phyloP scores from a whole-genome alignment of 2,329 filamentous ascomycete genomes.

The Beauveria scarabaeidicola region DNA sequence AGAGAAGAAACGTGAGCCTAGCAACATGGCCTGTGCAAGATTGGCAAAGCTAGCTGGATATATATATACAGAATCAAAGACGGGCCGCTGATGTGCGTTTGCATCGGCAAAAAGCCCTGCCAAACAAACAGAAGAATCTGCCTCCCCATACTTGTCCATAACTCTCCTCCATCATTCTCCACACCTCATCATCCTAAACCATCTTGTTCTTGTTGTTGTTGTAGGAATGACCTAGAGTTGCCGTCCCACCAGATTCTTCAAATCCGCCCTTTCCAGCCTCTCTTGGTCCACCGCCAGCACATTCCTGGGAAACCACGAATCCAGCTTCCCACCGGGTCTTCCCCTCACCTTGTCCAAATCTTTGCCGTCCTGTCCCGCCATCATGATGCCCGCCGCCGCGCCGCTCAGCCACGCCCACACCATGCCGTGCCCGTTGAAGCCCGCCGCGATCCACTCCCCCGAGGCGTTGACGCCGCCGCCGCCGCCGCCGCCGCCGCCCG shows the following conservation, averaged over 20 bases:
- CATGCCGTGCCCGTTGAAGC: conserved; percentile 46
- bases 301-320: conserved; percentile 33
- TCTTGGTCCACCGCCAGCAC: conserved; percentile 22
- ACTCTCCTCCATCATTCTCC: not conserved
- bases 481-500: conserved; percentile 6
- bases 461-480: conserved; percentile 7
- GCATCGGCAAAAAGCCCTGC: conserved; percentile 13
- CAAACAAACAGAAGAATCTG: not conserved
- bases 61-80: not conserved
- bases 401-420: conserved; percentile 45
- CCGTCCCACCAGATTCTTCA: conserved; percentile 24
- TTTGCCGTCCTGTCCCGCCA: conserved; percentile 30
- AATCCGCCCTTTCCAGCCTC: conserved; percentile 27
- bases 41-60: not conserved
- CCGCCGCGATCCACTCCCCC: conserved; percentile 44
- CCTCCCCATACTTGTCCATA: not conserved
- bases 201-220: not conserved
- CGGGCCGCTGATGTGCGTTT: not conserved
- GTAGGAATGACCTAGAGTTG: not conserved
- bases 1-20: not conserved
- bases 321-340: conserved; percentile 27
- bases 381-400: conserved; percentile 37
- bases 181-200: not conserved
- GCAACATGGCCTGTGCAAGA: not conserved
- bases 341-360: conserved; percentile 23